phyloP scores from a whole-genome alignment of 805 yeast species.

The Yarrowia porcina region DNA sequence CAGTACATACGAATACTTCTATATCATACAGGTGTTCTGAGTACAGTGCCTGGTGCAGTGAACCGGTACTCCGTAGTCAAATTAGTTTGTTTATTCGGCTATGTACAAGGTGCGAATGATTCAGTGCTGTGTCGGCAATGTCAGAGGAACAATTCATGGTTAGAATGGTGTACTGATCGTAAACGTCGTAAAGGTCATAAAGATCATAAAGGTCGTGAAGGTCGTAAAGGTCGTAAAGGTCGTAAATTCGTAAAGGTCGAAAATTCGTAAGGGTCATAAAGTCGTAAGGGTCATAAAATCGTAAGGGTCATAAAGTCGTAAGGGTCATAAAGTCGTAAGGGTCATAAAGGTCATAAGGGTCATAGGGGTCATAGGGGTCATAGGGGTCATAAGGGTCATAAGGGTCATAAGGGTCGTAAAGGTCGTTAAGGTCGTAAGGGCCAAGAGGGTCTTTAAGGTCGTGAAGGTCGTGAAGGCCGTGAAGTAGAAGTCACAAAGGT shows the following conservation, averaged over 20 bases:
- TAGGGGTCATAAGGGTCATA: background rate
- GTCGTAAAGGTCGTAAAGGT: background rate
- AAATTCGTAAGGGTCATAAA: background rate
- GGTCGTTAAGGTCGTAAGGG: background rate
- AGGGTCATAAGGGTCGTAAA: background rate
- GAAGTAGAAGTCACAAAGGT: background rate
- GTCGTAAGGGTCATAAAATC: background rate
- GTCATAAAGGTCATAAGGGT: background rate
- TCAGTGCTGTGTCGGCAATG: too few species aligned
- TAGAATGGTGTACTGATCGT: background rate
- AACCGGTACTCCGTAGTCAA: too few species aligned
- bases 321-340: background rate
- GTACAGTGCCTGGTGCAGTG: too few species aligned
- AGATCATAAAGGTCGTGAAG: background rate
- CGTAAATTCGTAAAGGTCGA: background rate
- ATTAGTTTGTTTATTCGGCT: too few species aligned
- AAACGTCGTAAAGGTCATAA: background rate
- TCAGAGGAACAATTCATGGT: background rate
- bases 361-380: background rate
- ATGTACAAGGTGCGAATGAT: too few species aligned
- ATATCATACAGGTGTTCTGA: too few species aligned
- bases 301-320: background rate
- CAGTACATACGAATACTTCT: too few species aligned
- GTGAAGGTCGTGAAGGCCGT: background rate
- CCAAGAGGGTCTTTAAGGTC: background rate